A percentile compares a stretch with the other conserved stretches of the same genome.
Evolutionary conservation across 257 asterid species (phyloP).

Genomic region (Solanum chiquidenum): DNA sequence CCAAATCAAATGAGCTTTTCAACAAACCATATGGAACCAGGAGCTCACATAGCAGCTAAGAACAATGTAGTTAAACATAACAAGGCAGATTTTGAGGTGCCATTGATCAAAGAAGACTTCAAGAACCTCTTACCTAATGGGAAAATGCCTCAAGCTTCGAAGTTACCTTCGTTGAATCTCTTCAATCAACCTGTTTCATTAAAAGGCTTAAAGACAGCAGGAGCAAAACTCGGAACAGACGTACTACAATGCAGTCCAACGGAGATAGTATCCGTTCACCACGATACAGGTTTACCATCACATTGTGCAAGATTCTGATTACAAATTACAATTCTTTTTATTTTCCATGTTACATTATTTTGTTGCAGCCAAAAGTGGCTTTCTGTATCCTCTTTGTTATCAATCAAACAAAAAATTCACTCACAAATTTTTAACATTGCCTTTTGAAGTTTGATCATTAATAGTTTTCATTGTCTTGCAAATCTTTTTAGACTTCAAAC

Average conservation of each 20-base stretch:
- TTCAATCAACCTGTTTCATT: slow-evolving; percentile 80
- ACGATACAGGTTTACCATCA: slow-evolving; percentile 67
- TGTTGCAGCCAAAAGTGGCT: slow-evolving; percentile 1
- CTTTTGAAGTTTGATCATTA: too few relatives aligned
- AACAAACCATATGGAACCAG: slow-evolving; percentile 95
- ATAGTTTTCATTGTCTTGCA: too few relatives aligned
- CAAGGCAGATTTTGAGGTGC: slow-evolving; percentile 80
- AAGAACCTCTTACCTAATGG: slow-evolving; percentile 51
- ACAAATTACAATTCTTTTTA: background rate
- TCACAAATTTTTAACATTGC: too few relatives aligned
- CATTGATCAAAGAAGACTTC: slow-evolving; percentile 63
- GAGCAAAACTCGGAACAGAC: slow-evolving; percentile 72
- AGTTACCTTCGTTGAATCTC: slow-evolving; percentile 65
- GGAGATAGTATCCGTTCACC: slow-evolving; percentile 43
- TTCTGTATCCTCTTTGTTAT: background rate
- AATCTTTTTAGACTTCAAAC: too few relatives aligned
- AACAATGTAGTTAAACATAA: slow-evolving; percentile 69
- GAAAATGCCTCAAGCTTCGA: slow-evolving; percentile 77
- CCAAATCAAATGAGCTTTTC: slow-evolving; percentile 91
- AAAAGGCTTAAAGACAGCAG: slow-evolving; percentile 80
- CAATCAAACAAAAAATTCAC: background rate
- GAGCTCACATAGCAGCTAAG: slow-evolving; percentile 85
- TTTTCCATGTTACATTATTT: background rate
- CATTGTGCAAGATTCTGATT: slow-evolving; percentile 65
- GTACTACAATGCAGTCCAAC: slow-evolving; percentile 55